Conservation (phyloP, 2,329 filamentous ascomycete species). For the Orbilia quercus region DNA sequence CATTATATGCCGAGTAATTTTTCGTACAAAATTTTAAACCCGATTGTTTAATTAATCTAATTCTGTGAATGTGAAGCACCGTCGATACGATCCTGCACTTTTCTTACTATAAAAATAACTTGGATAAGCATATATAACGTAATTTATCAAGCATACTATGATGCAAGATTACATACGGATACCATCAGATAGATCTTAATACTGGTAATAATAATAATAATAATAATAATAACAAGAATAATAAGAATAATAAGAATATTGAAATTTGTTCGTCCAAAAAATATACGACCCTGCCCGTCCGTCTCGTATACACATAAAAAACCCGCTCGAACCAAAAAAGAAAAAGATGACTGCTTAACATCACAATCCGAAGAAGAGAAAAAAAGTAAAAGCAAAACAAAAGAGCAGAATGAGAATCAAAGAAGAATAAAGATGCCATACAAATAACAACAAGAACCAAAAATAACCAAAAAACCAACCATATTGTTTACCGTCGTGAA, state of each 20-base stretch:
- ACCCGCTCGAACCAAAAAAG: constrained; percentile 18
- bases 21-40: no score
- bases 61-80: no score
- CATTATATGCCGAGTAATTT: no score
- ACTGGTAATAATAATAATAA: not conserved
- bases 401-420: not conserved
- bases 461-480: constrained; percentile 13
- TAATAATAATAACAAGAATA: not conserved
- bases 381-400: no score
- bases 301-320: constrained; percentile 9
- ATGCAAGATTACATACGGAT: no score
- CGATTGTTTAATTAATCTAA: no score
- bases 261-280: constrained; percentile 13
- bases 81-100: constrained; percentile 4
- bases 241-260: not conserved
- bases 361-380: no score
- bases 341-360: not conserved
- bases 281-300: not conserved
- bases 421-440: not conserved
- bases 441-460: constrained; percentile 10
- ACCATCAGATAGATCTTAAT: no score
- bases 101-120: no score
- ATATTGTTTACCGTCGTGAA: constrained; percentile 33
- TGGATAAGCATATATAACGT: no score
- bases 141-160: no score